Conservation (phyloP, 345 rosid genomes). For the Lepidium africanum region DNA sequence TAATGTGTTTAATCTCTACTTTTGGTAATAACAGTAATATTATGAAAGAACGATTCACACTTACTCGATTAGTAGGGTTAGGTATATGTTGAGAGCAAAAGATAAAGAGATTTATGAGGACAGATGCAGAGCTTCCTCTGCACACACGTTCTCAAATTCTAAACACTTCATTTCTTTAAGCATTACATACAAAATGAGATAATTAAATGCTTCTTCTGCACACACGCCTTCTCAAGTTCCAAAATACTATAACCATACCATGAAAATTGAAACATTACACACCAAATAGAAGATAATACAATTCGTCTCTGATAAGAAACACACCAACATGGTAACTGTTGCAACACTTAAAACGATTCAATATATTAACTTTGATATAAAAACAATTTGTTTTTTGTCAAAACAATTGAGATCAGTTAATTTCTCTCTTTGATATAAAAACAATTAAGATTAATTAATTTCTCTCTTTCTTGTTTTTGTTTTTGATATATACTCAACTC, state of each 20-base stretch:
- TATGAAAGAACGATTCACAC: background rate
- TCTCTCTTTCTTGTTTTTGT: too few relatives aligned
- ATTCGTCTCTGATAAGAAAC: background rate
- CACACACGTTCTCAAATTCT: background rate
- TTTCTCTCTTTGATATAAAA: too few relatives aligned
- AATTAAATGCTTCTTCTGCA: background rate
- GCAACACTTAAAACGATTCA: background rate
- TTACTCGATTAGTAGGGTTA: constrained; percentile 6
- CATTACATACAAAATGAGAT: background rate
- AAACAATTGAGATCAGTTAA: background rate
- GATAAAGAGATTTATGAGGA: background rate
- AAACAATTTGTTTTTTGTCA: background rate
- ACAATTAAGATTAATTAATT: too few relatives aligned
- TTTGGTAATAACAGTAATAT: background rate
- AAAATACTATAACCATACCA: background rate
- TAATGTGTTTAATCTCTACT: background rate
- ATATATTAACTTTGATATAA: background rate
- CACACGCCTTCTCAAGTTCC: background rate
- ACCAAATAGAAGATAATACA: background rate
- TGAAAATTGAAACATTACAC: background rate
- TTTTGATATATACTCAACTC: too few relatives aligned
- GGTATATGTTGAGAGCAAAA: background rate
- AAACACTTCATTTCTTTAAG: background rate
- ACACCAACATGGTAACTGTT: background rate
- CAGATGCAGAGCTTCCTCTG: background rate